Evolutionary conservation across 1,284 basidiomycete genomes (phyloP), one percentile per base, ranked within the genome.

Genomic region (Porodaedalea pini): DNA sequence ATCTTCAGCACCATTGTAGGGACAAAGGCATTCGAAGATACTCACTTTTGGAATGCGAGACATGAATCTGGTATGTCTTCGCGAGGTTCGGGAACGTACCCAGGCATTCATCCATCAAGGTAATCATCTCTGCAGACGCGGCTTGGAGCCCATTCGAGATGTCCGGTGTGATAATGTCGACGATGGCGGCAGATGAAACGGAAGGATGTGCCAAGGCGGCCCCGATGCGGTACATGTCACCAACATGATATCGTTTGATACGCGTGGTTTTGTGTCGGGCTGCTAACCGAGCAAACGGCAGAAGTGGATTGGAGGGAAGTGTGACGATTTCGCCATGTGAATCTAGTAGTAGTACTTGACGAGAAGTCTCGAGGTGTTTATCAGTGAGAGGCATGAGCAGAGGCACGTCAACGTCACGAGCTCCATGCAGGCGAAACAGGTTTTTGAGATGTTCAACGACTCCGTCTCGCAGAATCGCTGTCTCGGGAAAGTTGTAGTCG

Each of bases 181-280:
- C 85, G 7, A 88, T 78, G 0, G 89, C 89, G 1, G 85, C 85
- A 65, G 89, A 90, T 54, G 78, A 76, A 37, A 78, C 74, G 60
- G 80, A 80, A 0, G 89, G 89, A 68, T 91, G 90, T 2, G 88
- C 89, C 2, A 85, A 75, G 25, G 82, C 77, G 23, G 77, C 67
- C 60, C 77, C 83, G 1, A 85, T 80, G 41, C 78, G 73, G 68
- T 85, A 94, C 8, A 85, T 82, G 60, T 87, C 81, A 31, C 85
- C 80, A 32, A 96, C 86, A 70, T 94, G 89, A 72, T 90, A 97
- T 15, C 94, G 81, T 72, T 98, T 98, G 70, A 97, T 93, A 40
- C 95, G 77, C 63, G 82, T 83, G 50, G 84, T 80, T 48, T 82
- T 82, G 13, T 79, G 81, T 56, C 90, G 78, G 0, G 90, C 92